These are phyloP conservation scores for Ziziphus jujuba DNA, from an alignment of 306 rosid species.

Conservation along the genomic window DNA sequence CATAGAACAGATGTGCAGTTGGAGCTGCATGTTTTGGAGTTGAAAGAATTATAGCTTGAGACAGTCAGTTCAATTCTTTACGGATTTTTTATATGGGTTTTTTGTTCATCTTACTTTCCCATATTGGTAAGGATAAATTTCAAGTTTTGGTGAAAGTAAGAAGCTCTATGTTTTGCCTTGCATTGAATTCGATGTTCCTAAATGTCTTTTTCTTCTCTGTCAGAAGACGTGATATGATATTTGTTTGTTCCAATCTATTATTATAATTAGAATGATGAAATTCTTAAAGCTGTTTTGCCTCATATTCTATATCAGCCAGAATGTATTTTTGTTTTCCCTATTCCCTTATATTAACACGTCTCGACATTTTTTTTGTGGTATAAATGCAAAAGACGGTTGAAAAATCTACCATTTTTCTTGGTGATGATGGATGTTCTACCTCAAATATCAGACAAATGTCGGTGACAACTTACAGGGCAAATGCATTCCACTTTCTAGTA, in stretches of 20 bases:
- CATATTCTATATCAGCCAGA: too few species aligned
- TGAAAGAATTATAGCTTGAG: conserved; percentile 28
- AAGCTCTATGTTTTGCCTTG: conserved; percentile 41
- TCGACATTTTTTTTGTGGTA: too few species aligned
- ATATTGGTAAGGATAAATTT: conserved; percentile 36
- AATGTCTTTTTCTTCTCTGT: conserved; percentile 33
- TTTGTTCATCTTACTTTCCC: conserved; percentile 33
- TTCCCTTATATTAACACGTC: too few species aligned
- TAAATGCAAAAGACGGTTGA: too few species aligned
- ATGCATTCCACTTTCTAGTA: too few species aligned
- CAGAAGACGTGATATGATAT: conserved; percentile 31
- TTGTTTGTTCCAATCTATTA: conserved; percentile 32
- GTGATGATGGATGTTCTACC: too few species aligned
- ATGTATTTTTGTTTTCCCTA: too few species aligned
- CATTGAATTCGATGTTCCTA: conserved; percentile 35
- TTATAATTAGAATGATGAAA: conserved; percentile 27
- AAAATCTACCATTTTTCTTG: too few species aligned
- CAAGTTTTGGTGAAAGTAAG: conserved; percentile 46
- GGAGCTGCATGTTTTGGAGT: conserved; percentile 17
- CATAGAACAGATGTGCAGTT: conserved; percentile 42
- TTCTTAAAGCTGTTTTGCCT: conserved; percentile 13
- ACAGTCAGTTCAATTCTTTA: conserved; percentile 50
- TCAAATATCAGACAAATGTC: too few species aligned
- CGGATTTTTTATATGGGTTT: conserved; percentile 23
- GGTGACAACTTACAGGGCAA: too few species aligned